phyloP scores from a whole-genome alignment of 495 filamentous ascomycete species.

The Penicillium ochrochloron region DNA sequence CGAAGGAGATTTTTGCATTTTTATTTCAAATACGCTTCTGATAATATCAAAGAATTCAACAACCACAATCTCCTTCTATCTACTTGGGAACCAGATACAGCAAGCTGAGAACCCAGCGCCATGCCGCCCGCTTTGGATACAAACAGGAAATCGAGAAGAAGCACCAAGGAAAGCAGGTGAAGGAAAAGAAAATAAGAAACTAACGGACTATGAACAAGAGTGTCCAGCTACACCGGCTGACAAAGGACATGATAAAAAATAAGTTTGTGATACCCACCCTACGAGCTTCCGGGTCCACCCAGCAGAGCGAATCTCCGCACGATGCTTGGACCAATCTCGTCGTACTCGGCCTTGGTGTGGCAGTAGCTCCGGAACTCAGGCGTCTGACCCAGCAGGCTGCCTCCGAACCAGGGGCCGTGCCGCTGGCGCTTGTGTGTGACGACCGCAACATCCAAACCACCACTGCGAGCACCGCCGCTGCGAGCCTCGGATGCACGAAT shows the following conservation, averaged over 20 bases:
- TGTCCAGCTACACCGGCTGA: constrained; percentile 34
- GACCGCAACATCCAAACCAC: constrained; percentile 92
- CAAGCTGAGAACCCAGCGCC: constrained; percentile 26
- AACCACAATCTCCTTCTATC: constrained; percentile 22
- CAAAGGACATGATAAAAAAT: constrained; percentile 28
- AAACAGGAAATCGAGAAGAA: constrained; percentile 17
- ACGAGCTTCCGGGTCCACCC: constrained; percentile 81
- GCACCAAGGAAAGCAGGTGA: constrained; percentile 9
- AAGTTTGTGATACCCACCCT: constrained; percentile 22
- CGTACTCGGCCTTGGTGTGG: constrained; percentile 96
- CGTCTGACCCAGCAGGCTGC: constrained; percentile 93
- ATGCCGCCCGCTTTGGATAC: constrained; percentile 27
- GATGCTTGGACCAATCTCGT: constrained; percentile 93
- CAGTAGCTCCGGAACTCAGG: constrained; percentile 99
- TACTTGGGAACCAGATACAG: constrained; percentile 27
- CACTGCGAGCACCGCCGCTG: constrained; percentile 78
- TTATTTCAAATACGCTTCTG: constrained; percentile 21
- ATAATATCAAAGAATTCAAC: constrained; percentile 20
- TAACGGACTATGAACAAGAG: constrained; percentile 43
- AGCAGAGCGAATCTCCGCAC: constrained; percentile 93
- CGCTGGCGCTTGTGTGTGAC: constrained; percentile 95
- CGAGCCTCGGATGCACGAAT: constrained; percentile 88
- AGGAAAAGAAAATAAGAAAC: constrained; percentile 28
- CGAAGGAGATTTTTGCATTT: constrained; percentile 19
- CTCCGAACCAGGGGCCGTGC: constrained; percentile 98